Percentiles rank a stretch among this genome's conserved stretches.
These are phyloP conservation scores for Excoecaria cochinchinensis DNA, from an alignment of 345 rosid genomes.

Conservation along the genomic window DNA sequence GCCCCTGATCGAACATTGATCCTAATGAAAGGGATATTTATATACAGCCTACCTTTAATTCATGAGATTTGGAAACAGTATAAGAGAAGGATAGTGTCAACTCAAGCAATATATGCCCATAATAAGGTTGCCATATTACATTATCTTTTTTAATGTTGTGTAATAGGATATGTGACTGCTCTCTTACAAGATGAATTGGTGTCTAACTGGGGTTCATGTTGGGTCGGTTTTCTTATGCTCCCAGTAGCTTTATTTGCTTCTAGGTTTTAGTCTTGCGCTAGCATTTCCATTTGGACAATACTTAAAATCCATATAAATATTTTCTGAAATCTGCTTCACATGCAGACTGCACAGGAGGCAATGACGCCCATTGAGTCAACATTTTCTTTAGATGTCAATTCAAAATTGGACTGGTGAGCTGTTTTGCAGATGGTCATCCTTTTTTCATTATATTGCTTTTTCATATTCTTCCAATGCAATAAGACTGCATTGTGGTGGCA, in stretches of 20 bases:
- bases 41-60: not conserved
- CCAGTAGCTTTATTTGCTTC: not conserved
- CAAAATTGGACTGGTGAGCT: slow-evolving; percentile 34
- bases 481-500: not conserved
- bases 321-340: slow-evolving; percentile 20
- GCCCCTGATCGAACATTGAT: not conserved
- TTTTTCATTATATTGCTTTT: slow-evolving; percentile 4
- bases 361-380: slow-evolving; percentile 38
- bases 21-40: slow-evolving; percentile 3
- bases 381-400: slow-evolving; percentile 24
- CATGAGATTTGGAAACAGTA: not conserved
- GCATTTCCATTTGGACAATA: slow-evolving; percentile 13
- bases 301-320: not conserved
- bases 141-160: not conserved
- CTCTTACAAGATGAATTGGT: not conserved
- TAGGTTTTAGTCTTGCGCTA: not conserved
- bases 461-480: not conserved
- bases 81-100: not conserved
- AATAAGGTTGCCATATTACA: not conserved
- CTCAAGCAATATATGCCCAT: not conserved
- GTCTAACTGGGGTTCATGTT: not conserved
- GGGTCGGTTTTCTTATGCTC: not conserved
- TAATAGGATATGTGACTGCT: not conserved
- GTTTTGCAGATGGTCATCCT: not conserved
- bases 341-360: slow-evolving; percentile 35